phyloP scores from a whole-genome alignment of 805 yeast genomes.

The Teunomyces pallodes region DNA sequence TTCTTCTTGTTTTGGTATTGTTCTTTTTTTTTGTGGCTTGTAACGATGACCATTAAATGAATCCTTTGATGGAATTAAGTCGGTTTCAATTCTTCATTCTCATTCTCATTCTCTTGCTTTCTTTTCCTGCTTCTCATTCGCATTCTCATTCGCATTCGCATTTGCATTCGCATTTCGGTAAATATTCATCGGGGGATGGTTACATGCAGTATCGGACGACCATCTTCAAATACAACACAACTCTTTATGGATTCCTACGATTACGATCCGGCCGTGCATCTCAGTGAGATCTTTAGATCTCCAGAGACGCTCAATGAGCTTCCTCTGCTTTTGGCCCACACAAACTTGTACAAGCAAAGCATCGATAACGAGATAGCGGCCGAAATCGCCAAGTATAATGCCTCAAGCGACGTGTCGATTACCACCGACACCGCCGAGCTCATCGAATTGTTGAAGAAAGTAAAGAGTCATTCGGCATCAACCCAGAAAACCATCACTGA shows the following conservation, averaged over 20 bases:
- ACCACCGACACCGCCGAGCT: slow-evolving; percentile 38
- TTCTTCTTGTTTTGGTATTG: no score
- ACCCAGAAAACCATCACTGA: slow-evolving; percentile 62
- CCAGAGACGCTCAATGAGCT: slow-evolving; percentile 52
- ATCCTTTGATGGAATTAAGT: no score
- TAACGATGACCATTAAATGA: no score
- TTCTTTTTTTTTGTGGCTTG: no score
- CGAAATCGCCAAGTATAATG: slow-evolving; percentile 35
- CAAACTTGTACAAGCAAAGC: slow-evolving; percentile 48
- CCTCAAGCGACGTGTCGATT: slow-evolving; percentile 15
- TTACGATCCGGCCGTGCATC: slow-evolving; percentile 5
- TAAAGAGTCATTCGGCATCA: slow-evolving; percentile 45
- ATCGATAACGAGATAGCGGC: slow-evolving; percentile 45
- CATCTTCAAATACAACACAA: neutral
- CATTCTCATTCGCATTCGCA: no score
- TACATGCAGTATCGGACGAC: no score
- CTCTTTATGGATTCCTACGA: slow-evolving; percentile 5
- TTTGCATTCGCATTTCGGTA: no score
- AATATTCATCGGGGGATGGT: no score
- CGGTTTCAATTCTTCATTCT: no score
- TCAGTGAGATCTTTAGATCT: slow-evolving; percentile 16
- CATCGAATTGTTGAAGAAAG: slow-evolving; percentile 43
- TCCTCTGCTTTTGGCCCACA: slow-evolving; percentile 48
- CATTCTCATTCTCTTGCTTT: no score
- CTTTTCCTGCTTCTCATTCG: no score